phyloP scores from a whole-genome alignment of 495 filamentous ascomycete species.

The Cercophora sp. region DNA sequence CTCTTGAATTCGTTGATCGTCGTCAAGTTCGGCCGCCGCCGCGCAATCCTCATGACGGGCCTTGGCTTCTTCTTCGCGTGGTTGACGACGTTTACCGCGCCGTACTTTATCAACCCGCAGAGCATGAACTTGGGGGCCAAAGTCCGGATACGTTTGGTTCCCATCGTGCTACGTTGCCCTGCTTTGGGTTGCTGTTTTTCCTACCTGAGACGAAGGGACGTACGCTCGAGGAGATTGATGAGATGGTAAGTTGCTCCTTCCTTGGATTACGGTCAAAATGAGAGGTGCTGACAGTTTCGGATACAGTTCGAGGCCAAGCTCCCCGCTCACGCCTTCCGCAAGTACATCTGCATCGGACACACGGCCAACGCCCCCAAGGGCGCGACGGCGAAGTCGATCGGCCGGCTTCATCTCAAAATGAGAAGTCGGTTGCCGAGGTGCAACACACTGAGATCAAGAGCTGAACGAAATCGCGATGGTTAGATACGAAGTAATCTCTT shows the following conservation, averaged over 20 bases:
- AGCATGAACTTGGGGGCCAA: slow-evolving; percentile 54
- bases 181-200: slow-evolving; percentile 45
- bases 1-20: slow-evolving; percentile 52
- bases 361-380: not conserved
- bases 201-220: slow-evolving; percentile 52
- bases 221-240: slow-evolving; percentile 50
- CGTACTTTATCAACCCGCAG: slow-evolving; percentile 60
- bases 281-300: slow-evolving; percentile 4
- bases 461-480: not conserved
- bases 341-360: slow-evolving; percentile 36
- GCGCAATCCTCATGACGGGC: slow-evolving; percentile 49
- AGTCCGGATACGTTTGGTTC: slow-evolving; percentile 53
- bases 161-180: slow-evolving; percentile 28
- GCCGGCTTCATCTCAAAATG: not conserved
- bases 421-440: not conserved
- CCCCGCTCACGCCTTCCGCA: slow-evolving; percentile 44
- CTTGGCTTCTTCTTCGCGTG: slow-evolving; percentile 54
- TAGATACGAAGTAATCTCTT: not conserved
- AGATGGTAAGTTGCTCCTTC: slow-evolving; percentile 36
- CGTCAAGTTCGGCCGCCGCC: slow-evolving; percentile 51
- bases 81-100: slow-evolving; percentile 56
- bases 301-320: slow-evolving; percentile 42
- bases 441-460: not conserved
- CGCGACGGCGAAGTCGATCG: too few species aligned
- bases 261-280: not conserved